Evolutionary conservation across 164 flowering plant genomes (phyloP).

Genomic region (Magnolia kwangsiensis): DNA sequence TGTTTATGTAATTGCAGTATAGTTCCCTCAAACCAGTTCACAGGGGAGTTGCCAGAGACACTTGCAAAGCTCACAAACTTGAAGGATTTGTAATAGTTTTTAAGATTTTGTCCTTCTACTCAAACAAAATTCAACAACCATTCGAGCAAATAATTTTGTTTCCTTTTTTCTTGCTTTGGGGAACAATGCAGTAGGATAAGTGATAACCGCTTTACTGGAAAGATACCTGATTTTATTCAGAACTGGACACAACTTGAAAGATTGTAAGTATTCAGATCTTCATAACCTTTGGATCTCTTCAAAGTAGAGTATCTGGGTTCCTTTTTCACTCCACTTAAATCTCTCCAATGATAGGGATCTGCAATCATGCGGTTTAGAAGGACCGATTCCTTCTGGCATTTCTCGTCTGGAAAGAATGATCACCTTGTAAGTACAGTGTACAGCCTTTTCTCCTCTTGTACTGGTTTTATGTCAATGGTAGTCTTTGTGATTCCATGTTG

Average conservation of each 20-base stretch:
- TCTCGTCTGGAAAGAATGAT: conserved; percentile 36
- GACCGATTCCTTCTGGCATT: conserved; percentile 59
- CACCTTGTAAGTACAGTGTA: conserved; percentile 40
- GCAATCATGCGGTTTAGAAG: conserved; percentile 55
- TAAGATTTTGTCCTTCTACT: not conserved
- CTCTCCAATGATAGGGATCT: conserved; percentile 37
- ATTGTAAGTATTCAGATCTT: conserved; percentile 23
- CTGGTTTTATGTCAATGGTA: not conserved
- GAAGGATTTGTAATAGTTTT: conserved; percentile 17
- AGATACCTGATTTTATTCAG: conserved; percentile 30
- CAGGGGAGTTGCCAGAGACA: conserved; percentile 17
- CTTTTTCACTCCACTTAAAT: not conserved
- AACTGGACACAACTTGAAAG: conserved; percentile 24
- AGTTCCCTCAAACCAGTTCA: conserved; percentile 20
- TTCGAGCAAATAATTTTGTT: not conserved
- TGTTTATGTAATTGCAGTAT: conserved; percentile 12
- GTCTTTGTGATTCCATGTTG: not conserved
- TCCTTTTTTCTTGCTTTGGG: not conserved
- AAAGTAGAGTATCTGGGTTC: not conserved
- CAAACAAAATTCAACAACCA: not conserved
- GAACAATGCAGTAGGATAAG: conserved; percentile 31
- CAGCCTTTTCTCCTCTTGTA: not conserved
- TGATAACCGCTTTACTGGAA: conserved; percentile 38
- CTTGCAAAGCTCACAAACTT: conserved; percentile 13
- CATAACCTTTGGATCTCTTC: not conserved